phyloP scores from a whole-genome alignment of 257 asterid genomes.

The Solanum gandarillasii region DNA sequence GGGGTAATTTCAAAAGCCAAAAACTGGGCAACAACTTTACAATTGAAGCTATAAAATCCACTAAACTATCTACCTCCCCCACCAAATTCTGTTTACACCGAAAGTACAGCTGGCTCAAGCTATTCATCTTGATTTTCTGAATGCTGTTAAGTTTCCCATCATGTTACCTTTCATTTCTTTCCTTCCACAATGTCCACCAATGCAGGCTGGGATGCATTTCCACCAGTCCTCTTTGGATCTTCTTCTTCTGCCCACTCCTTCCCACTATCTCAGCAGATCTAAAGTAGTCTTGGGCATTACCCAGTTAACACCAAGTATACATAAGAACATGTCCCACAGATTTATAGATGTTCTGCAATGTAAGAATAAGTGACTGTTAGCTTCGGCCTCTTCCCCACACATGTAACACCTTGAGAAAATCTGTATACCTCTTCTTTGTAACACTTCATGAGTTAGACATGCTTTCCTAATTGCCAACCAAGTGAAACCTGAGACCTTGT shows the following conservation, averaged over 20 bases:
- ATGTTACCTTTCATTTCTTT: no score
- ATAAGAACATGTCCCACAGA: not conserved
- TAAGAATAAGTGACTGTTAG: not conserved
- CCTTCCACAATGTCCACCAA: not conserved
- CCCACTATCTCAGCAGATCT: not conserved
- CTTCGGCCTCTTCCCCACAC: not conserved
- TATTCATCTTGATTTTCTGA: no score
- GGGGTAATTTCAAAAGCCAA: no score
- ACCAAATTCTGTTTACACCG: no score
- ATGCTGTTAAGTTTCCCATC: no score
- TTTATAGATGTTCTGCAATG: not conserved
- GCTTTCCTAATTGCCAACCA: not conserved
- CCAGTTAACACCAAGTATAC: not conserved
- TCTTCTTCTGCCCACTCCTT: not conserved
- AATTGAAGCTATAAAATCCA: no score
- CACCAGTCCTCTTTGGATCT: not conserved
- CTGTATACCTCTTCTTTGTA: not conserved
- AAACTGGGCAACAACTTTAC: no score
- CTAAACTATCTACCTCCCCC: no score
- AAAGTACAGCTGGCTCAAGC: no score
- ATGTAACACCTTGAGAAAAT: not conserved
- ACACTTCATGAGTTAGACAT: not conserved
- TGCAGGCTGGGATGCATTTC: not conserved
- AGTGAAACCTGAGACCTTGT: not conserved
- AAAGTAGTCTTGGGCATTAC: not conserved